Percentiles rank a stretch among this genome's conserved stretches.
Conservation (phyloP, 192 early-diverging fungal genomes). For the Backusella westeae region DNA sequence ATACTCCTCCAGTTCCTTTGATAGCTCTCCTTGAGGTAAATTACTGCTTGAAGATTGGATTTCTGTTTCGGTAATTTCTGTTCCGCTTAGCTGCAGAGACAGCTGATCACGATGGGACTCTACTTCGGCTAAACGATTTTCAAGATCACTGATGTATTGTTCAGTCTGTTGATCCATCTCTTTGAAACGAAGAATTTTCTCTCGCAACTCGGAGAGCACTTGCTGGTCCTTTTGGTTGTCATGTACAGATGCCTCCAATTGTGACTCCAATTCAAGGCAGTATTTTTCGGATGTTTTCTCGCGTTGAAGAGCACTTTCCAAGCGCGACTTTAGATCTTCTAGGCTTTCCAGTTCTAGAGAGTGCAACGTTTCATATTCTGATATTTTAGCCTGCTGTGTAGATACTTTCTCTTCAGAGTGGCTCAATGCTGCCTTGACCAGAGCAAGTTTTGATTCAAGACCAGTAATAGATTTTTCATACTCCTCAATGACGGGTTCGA, state of each 20-base stretch:
- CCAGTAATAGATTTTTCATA: constrained; percentile 65
- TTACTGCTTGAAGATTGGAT: neutral
- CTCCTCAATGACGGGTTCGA: constrained; percentile 69
- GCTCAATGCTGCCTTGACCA: constrained; percentile 54
- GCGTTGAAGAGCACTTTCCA: constrained; percentile 39
- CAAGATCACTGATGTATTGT: constrained; percentile 41
- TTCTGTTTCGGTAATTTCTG: neutral
- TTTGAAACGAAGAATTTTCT: constrained; percentile 49
- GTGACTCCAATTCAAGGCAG: constrained; percentile 34
- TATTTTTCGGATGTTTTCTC: constrained; percentile 45
- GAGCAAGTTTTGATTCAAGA: constrained; percentile 58
- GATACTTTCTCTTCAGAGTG: constrained; percentile 51
- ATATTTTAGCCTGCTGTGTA: constrained; percentile 56
- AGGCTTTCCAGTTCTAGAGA: constrained; percentile 39
- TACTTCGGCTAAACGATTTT: constrained; percentile 12
- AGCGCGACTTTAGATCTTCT: constrained; percentile 36
- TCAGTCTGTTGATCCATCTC: constrained; percentile 43
- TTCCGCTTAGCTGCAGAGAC: neutral
- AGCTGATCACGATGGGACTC: constrained; percentile 16
- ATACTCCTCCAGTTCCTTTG: neutral
- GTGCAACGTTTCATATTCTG: constrained; percentile 41
- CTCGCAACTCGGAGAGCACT: constrained; percentile 28
- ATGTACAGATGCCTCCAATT: constrained; percentile 23
- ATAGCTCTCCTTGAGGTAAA: neutral
- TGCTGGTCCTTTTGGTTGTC: constrained; percentile 32